Percentiles rank a stretch among this genome's conserved stretches.
Evolutionary conservation across 2,329 filamentous ascomycete species (phyloP).

Genomic region (Sclerotinia sclerotiorum): DNA sequence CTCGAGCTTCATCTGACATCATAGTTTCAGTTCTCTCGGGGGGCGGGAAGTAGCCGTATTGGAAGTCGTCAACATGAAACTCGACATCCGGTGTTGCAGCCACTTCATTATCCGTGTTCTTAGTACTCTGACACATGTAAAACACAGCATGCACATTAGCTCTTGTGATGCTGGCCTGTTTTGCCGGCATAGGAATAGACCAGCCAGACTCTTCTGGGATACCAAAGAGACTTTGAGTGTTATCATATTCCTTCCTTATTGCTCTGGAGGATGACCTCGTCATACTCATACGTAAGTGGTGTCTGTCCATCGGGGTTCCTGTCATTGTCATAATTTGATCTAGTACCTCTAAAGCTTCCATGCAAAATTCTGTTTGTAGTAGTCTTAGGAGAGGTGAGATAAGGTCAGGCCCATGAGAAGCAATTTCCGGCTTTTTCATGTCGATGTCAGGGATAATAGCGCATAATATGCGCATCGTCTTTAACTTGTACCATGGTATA

Average conservation of each 20-base stretch:
- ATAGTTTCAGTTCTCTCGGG: constrained; percentile 75
- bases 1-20: constrained; percentile 72
- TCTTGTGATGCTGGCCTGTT: constrained; percentile 81
- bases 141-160: constrained; percentile 95
- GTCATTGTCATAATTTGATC: constrained; percentile 96
- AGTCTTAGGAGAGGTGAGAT: constrained; percentile 89
- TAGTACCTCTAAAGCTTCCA: constrained; percentile 85
- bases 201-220: constrained; percentile 95
- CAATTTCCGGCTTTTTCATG: constrained; percentile 87
- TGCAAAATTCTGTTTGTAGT: constrained; percentile 89
- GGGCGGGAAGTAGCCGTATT: constrained; percentile 63
- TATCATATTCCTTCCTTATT: constrained; percentile 90
- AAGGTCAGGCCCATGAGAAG: constrained; percentile 87
- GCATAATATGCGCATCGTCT: constrained; percentile 87
- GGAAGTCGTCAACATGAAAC: constrained; percentile 85
- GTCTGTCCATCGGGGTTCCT: constrained; percentile 86
- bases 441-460: constrained; percentile 85
- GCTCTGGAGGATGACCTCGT: constrained; percentile 81
- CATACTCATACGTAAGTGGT: constrained; percentile 98
- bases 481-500: constrained; percentile 84
- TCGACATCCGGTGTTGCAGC: constrained; percentile 80
- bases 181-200: constrained; percentile 91
- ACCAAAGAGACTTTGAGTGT: constrained; percentile 90
- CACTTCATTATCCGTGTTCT: constrained; percentile 57
- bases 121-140: constrained; percentile 79